phyloP scores from a whole-genome alignment of 1,284 basidiomycete genomes.

The Microbotryomycetes sp. region DNA sequence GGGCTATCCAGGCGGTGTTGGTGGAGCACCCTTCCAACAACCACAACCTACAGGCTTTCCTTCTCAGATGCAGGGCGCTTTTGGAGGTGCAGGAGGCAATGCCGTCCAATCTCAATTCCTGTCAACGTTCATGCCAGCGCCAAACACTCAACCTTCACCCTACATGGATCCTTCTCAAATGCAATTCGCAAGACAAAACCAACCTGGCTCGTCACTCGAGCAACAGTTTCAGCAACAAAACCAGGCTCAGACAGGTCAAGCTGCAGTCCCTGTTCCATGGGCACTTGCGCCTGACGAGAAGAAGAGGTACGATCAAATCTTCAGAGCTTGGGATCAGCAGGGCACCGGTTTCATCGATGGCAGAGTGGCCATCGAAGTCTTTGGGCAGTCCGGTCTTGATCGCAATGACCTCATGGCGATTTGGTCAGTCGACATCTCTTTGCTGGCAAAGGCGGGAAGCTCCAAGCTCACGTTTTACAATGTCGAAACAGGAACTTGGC shows the following conservation, averaged over 20 bases:
- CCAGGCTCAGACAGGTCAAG: conserved; percentile 58
- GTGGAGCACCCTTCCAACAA: conserved; percentile 34
- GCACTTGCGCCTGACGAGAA: conserved; percentile 81
- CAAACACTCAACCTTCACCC: conserved; percentile 1
- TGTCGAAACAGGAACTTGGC: conserved; percentile 65
- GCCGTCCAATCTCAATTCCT: conserved; percentile 76
- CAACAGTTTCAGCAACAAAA: conserved; percentile 72
- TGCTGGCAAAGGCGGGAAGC: background rate
- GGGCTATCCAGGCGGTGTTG: conserved; percentile 8
- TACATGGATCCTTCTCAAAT: conserved; percentile 39
- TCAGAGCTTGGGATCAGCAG: conserved; percentile 86
- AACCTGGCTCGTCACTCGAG: conserved; percentile 54
- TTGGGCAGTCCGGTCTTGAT: conserved; percentile 84
- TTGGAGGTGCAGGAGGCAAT: conserved; percentile 46
- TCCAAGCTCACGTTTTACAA: conserved; percentile 3
- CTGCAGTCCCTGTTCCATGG: conserved; percentile 79
- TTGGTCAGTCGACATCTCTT: conserved; percentile 59
- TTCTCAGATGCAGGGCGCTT: conserved; percentile 40
- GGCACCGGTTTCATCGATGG: conserved; percentile 73
- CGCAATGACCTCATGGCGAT: conserved; percentile 89
- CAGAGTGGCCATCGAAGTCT: conserved; percentile 82
- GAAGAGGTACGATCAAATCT: conserved; percentile 95
- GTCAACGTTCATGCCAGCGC: conserved; percentile 48
- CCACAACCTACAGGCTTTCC: conserved; percentile 70
- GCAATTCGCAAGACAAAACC: conserved; percentile 10